Base-by-base conservation (phyloP, 805 yeast genomes). In the Yarrowia osloensis region DNA sequence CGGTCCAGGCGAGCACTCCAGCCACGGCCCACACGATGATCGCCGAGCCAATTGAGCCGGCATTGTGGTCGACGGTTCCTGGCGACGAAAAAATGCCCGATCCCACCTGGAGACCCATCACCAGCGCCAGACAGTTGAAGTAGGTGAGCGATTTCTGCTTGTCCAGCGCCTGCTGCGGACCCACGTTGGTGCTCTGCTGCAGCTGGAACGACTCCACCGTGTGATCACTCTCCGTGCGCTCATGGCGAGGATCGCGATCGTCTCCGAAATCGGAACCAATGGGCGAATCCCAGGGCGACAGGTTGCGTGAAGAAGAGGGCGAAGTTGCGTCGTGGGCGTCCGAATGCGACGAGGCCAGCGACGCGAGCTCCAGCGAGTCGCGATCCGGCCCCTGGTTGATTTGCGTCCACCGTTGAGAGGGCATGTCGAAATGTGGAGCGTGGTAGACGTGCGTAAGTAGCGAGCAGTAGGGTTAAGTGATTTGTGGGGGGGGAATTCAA, bases 61-160 rank as follows among this genome's bases (percentile, higher is more conserved):
- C 78, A 65, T 73, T 74, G 17, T 73, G 69, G 67, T 75, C 74
- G n/a, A 79, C 74, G 67, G 76, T 76, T 46, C 78, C 76, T 2
- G 82, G 82, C 12, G 81, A 78, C 24, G 81, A 75, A 65, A 80
- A 79, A 40, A 79, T 79, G 8, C 82, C 82, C 2, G 81, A 78
- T 9, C 82, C 82, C n/a, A 79, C 76, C 66, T 79, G 81, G n/a
- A 79, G 72, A 6, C 82, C 81, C 24, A 79, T 70, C 2, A 80
- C 81, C 15, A 79, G 72, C 2, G 77, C 76, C 26, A 79, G 72
- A 9, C 82, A 81, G 66, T 78, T 75, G 17, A 75, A 44, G 59
- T 72, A 71, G 15, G 70, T 74, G 19, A 77, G 68, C 22, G 71
- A 67, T 50, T 74, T 74, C 65, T 70, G 74, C 33, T 70, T 75